A percentile compares a stretch with the other conserved stretches of the same genome.
phyloP scores from a whole-genome alignment of 306 rosid genomes.

The Boehmeria nivea region DNA sequence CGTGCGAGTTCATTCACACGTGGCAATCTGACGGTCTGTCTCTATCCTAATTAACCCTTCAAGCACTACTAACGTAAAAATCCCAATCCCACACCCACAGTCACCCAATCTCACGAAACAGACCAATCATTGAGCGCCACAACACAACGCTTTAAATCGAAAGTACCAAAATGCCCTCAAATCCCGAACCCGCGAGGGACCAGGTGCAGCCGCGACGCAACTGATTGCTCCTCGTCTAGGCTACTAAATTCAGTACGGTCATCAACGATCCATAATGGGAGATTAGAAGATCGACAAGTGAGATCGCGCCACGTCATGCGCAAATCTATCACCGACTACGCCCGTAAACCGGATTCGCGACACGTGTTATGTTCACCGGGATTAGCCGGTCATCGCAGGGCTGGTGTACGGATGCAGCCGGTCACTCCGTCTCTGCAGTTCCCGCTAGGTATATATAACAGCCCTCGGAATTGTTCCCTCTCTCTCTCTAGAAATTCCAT shows the following conservation, averaged over 20 bases:
- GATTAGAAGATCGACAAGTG: constrained; percentile 15
- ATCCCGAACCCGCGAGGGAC: no score
- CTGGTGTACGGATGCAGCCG: no score
- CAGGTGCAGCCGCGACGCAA: background rate
- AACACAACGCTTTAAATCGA: no score
- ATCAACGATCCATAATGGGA: constrained; percentile 13
- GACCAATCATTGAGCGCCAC: background rate
- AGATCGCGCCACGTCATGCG: constrained; percentile 21
- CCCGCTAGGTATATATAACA: no score
- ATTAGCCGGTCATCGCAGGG: constrained; percentile 39
- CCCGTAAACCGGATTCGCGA: background rate
- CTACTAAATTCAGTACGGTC: constrained; percentile 3
- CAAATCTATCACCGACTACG: constrained; percentile 28
- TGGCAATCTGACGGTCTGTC: constrained; percentile 35
- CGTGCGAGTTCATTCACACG: constrained; percentile 22
- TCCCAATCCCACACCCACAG: no score
- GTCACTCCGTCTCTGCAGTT: constrained; percentile 34
- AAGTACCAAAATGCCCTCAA: constrained; percentile 3
- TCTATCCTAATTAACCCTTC: constrained; percentile 24
- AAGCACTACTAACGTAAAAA: no score
- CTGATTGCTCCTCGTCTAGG: background rate
- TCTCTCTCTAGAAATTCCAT: constrained; percentile 14
- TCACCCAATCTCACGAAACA: background rate
- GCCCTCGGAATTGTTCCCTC: background rate
- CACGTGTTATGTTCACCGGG: constrained; percentile 33